Percentiles rank a stretch among this genome's conserved stretches.
Evolutionary conservation across 164 flowering plant genomes (phyloP).

Genomic region (Houttuynia cordata): DNA sequence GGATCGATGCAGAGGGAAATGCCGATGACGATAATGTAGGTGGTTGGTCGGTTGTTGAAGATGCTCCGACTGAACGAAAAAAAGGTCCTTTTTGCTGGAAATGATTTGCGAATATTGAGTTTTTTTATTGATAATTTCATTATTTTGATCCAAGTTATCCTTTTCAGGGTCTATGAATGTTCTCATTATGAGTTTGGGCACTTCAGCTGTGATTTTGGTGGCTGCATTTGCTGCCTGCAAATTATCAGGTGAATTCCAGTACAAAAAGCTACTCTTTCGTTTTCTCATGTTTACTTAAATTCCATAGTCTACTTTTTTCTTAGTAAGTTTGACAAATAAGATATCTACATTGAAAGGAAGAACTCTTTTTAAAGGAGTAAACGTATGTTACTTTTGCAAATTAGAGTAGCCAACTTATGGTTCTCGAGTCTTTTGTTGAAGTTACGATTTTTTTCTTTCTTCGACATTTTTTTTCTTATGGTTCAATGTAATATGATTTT

Average conservation of each 20-base stretch:
- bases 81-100: conserved; percentile 17
- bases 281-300: too few relatives aligned
- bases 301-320: background rate
- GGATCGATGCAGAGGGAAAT: conserved; percentile 22
- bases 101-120: background rate
- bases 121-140: background rate
- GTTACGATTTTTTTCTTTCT: too few relatives aligned
- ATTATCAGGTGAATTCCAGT: conserved; percentile 23
- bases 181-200: conserved; percentile 31
- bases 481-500: background rate
- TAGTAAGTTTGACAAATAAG: too few relatives aligned
- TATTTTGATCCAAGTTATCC: background rate
- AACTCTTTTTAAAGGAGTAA: background rate
- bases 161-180: conserved; percentile 22
- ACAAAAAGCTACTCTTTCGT: too few relatives aligned
- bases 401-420: background rate
- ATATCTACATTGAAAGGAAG: too few relatives aligned
- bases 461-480: background rate
- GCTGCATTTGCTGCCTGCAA: conserved; percentile 37
- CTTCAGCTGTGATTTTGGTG: conserved; percentile 34
- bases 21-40: conserved; percentile 22
- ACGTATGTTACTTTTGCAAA: too few relatives aligned
- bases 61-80: conserved; percentile 10
- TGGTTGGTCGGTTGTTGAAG: conserved; percentile 45
- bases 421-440: background rate